A percentile compares a stretch with the other conserved stretches of the same genome.
phyloP scores from a whole-genome alignment of 257 asterid genomes.

The Primulina huaijiensis region DNA sequence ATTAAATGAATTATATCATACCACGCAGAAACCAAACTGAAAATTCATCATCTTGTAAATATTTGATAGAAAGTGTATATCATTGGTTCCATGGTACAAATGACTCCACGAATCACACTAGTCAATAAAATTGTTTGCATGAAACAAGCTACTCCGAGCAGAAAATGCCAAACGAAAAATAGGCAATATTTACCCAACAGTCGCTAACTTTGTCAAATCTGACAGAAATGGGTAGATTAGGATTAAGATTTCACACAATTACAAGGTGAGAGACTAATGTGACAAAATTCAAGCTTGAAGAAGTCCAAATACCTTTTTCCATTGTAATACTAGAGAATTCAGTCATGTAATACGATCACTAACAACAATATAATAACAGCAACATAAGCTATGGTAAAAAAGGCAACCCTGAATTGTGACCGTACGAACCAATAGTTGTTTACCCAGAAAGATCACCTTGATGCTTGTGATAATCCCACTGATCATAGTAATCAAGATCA shows the following conservation, averaged over 20 bases:
- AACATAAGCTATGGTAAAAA: background rate
- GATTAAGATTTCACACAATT: background rate
- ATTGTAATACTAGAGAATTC: conserved; percentile 1
- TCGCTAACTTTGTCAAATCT: background rate
- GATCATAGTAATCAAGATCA: background rate
- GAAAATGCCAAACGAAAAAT: background rate
- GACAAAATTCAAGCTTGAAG: background rate
- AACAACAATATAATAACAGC: no score
- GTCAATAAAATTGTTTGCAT: background rate
- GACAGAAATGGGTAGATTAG: background rate
- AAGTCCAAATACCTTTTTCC: background rate
- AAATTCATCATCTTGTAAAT: background rate
- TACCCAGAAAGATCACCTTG: background rate
- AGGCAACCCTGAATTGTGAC: background rate
- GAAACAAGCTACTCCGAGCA: background rate
- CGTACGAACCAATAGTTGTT: background rate
- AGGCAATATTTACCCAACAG: background rate
- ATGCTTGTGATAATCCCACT: background rate
- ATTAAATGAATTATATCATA: background rate
- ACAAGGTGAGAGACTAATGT: background rate
- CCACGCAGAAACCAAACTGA: no score
- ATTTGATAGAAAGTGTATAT: background rate
- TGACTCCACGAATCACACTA: background rate
- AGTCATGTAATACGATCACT: background rate
- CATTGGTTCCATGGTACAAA: background rate